Evolutionary conservation across 148 eudicot genomes (phyloP), one percentile per base, ranked within the genome.

Genomic region (Camellia granthamiana): DNA sequence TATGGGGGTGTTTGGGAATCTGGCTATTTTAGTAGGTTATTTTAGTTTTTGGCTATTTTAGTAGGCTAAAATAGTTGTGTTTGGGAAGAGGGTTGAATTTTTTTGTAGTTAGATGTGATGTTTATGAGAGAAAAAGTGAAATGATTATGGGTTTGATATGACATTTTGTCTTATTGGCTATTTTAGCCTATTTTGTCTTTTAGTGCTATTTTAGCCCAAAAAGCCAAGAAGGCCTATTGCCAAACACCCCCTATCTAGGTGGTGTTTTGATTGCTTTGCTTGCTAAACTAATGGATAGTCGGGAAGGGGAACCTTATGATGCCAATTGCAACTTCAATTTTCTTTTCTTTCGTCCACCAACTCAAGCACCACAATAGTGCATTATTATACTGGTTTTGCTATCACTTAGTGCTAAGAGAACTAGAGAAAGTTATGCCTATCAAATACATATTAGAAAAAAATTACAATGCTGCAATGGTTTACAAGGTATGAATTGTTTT

Each of bases 231-330:
- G 0, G 38, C 38, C 38, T 30, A 30, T 30, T 30, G 38, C 38
- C 38, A 30, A 30, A 30, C 38, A 30, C 38, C 38, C 38, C 1
- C 38, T 79, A 6, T 58, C 18, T 16, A 1, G 9, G 15, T 19
- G 9, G 16, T 16, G 38, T 30, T 66, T 60, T 61, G 41, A 74
- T 79, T 30, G n/a, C 16, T 80, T 79, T 30, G n/a, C 16, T 80
- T 38, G 14, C n/a, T 62, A 54, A 59, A 42, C 21, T 21, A 18
- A 49, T 23, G 30, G n/a, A 13, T 60, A 69, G 38, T 30, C 1
- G 38, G 38, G 38, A 63, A 14, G n/a, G 18, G 47, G 55, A 69
- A 60, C 44, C 62, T 52, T 52, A 62, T 55, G 11, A 60, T 58
- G 67, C 21, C 23, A 75, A 59, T 42, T 18, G 7, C 10, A 41